Percentiles rank a stretch among this genome's conserved stretches.
These are phyloP conservation scores for Mallotus nudiflorus DNA, from an alignment of 345 rosid genomes.

Conservation along the genomic window DNA sequence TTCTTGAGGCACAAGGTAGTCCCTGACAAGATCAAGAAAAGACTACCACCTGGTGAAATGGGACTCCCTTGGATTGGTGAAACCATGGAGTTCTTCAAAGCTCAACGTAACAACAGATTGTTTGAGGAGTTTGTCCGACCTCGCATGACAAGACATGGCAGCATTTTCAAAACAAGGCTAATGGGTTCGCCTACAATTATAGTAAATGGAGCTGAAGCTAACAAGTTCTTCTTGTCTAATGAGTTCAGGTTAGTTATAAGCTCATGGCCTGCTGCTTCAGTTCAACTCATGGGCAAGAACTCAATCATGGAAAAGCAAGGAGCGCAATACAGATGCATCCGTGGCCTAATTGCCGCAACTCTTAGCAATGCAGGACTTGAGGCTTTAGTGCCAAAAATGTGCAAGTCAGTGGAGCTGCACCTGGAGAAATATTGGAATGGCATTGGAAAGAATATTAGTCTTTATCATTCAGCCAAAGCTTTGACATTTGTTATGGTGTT, in stretches of 20 bases:
- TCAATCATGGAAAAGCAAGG: slow-evolving; percentile 75
- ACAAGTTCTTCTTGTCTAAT: slow-evolving; percentile 55
- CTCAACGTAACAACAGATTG: slow-evolving; percentile 54
- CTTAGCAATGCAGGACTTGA: slow-evolving; percentile 45
- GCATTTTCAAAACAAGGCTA: slow-evolving; percentile 63
- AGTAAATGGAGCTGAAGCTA: slow-evolving; percentile 69
- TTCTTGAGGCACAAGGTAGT: slow-evolving; percentile 39
- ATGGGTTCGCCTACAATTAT: slow-evolving; percentile 69
- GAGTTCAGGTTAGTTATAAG: slow-evolving; percentile 76
- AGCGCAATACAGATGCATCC: slow-evolving; percentile 45
- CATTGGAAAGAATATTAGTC: slow-evolving; percentile 37
- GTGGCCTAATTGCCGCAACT: slow-evolving; percentile 49
- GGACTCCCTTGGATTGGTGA: slow-evolving; percentile 74
- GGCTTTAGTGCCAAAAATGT: slow-evolving; percentile 53
- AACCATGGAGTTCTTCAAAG: slow-evolving; percentile 65
- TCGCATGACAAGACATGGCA: slow-evolving; percentile 57
- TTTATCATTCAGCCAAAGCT: slow-evolving; percentile 48
- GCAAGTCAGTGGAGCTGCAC: slow-evolving; percentile 45
- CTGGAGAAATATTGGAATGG: slow-evolving; percentile 46
- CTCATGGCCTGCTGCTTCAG: slow-evolving; percentile 76
- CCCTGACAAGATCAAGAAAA: slow-evolving; percentile 17
- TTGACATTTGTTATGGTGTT: slow-evolving; percentile 57
- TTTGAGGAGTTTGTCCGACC: slow-evolving; percentile 66
- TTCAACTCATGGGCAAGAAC: slow-evolving; percentile 66
- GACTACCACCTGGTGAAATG: slow-evolving; percentile 68